Evolutionary conservation across 2,329 filamentous ascomycete genomes (phyloP), one percentile per base, ranked within the genome.

Genomic region (Herpotrichia juniperi): DNA sequence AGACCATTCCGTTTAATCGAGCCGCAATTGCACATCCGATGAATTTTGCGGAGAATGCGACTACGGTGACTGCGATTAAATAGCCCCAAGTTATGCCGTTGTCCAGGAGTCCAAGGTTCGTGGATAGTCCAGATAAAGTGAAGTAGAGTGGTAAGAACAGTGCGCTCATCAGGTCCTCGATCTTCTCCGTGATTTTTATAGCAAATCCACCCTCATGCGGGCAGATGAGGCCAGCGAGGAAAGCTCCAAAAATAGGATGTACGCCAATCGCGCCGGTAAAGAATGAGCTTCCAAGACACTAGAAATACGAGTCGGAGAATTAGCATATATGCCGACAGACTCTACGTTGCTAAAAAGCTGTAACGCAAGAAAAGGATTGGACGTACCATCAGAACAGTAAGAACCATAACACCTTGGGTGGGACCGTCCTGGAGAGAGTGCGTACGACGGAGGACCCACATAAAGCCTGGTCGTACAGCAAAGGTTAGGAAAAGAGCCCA

Each of bases 201-300:
- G 91, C 89, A 67, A 96, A 96, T 24, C 92, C 90, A 43, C 90
- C 89, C 51, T 96, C 90, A 66, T 94, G 92, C 0, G 93, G 93
- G 61, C 92, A 92, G 51, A 97, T 94, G 22, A 97, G 73, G 1
- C 93, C 93, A 35, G 93, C 85, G 52, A 97, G 80, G 70, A 97
- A 97, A 2, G 89, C 92, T 35, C 93, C 93, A 65, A 97, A 97
- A 68, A 97, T 97, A 50, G 93, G 85, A 71, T 97, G 93, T 1
- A 97, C 87, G 42, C 93, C 93, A 66, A 97, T 96, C 53, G 94
- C 89, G 50, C 88, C 86, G 0, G 92, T 96, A 68, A 96, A 96
- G 79, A 93, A 96, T 4, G 92, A 9, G 31, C n/a, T n/a, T n/a
- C n/a, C n/a, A n/a, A n/a, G n/a, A n/a, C n/a, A n/a, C n/a, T n/a